Base-by-base conservation (phyloP, 2,329 filamentous ascomycete species). In the Aspergillus versicolor region DNA sequence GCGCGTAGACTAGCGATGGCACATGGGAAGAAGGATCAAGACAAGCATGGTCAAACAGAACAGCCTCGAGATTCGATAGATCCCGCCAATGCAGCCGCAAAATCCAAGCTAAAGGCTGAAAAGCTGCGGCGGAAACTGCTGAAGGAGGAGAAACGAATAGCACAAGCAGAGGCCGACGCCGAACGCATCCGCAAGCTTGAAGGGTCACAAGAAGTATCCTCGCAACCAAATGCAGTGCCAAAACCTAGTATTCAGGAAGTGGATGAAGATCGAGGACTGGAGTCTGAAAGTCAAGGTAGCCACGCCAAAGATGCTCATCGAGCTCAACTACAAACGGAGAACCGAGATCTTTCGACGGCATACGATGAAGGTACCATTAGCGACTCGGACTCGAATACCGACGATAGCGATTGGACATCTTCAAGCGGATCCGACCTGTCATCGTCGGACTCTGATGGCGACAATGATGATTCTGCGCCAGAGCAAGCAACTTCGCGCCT, bases 91-190 rank as follows among this genome's bases (percentile, higher is more conserved):
- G 71, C 68, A 4, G 73, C 69, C 1, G 65, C 64, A 37, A 74
- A 73, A 57, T 71, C 74, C 12, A 74, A 74, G 55, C 63, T 67
- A 41, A 75, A 74, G 58, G 74, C 76, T 5, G 76, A 78, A 45
- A 78, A 72, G 56, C 66, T 77, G 32, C 70, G 70, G 27, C 71
- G 69, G 57, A 76, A 73, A 55, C 80, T 91, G 45, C 82, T 87
- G 65, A 89, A 87, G 71, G 87, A 90, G 59, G 88, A 91, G 71
- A 75, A 73, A 61, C 70, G 71, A 41, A 71, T 77, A 44, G 75
- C 74, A 41, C 75, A 76, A 62, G 78, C 77, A 6, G 75, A 80
- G 58, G 76, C 75, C 0, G 71, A 76, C 59, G 74, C 74, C 4
- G 71, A 74, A 47, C 71, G 68, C 51, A 73, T 73, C 56, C 71